phyloP scores from a whole-genome alignment of 2,329 filamentous ascomycete genomes.

The Trichoderma asperellum region DNA sequence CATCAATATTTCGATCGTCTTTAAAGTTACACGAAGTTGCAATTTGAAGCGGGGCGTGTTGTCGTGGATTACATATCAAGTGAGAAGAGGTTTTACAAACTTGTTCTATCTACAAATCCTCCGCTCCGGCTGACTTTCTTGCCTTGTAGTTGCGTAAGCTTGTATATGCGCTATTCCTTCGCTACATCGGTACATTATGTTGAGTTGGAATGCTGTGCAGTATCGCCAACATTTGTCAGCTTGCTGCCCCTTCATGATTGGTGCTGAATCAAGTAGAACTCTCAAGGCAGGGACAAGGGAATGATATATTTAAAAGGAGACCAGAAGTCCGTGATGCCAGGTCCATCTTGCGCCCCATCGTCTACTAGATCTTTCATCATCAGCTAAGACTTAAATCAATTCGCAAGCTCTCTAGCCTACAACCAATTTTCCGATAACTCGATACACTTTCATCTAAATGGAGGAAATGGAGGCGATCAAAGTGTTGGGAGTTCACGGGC shows the following conservation, averaged over 20 bases:
- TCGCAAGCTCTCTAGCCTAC: background rate
- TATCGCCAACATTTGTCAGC: background rate
- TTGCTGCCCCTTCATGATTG: background rate
- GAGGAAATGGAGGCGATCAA: constrained; percentile 7
- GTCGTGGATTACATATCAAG: background rate
- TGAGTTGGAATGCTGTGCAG: background rate
- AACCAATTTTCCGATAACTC: background rate
- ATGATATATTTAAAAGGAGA: background rate
- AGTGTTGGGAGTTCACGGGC: constrained; percentile 30
- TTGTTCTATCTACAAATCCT: background rate
- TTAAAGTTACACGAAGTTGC: background rate
- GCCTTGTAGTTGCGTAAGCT: background rate
- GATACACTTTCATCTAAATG: background rate
- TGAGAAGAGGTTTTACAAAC: background rate
- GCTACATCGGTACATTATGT: background rate
- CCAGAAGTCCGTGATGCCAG: background rate
- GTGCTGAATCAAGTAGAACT: background rate
- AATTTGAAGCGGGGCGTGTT: background rate
- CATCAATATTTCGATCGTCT: background rate
- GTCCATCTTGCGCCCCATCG: background rate
- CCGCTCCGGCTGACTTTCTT: constrained; percentile 13
- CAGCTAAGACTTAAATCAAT: background rate
- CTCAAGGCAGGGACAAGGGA: background rate
- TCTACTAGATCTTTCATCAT: background rate
- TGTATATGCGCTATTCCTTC: background rate